These are phyloP conservation scores for Pseudognaphalium luteoalbum DNA, from an alignment of 129 eudicot species.

Conservation along the genomic window DNA sequence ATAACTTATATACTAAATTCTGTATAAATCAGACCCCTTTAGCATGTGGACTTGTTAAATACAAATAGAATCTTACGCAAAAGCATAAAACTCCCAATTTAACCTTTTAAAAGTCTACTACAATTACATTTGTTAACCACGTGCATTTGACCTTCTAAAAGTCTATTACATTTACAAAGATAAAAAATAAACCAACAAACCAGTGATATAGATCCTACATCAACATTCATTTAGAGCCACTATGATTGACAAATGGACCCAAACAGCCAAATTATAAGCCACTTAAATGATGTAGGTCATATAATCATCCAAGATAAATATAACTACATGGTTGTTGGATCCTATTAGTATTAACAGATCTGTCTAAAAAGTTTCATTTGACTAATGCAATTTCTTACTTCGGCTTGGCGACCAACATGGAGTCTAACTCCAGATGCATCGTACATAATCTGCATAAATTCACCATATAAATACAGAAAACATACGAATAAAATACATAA, in stretches of 20 bases:
- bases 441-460: slow-evolving; percentile 56
- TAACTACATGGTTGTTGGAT: no score
- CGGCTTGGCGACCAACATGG: slow-evolving; percentile 73
- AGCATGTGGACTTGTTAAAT: no score
- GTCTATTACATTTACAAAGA: no score
- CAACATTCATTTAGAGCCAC: background rate
- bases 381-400: slow-evolving; percentile 36
- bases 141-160: no score
- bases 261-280: background rate
- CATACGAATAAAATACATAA: background rate
- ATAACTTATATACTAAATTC: no score
- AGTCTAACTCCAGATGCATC: slow-evolving; percentile 68
- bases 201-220: no score
- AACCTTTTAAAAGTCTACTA: no score
- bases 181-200: background rate
- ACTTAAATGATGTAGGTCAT: background rate
- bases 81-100: no score
- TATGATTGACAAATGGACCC: background rate
- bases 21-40: no score
- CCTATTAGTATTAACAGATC: background rate
- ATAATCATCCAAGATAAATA: no score
- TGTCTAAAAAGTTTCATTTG: background rate
- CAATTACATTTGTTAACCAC: no score
- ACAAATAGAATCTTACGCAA: no score
- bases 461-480: slow-evolving; percentile 4